A percentile compares a stretch with the other conserved stretches of the same genome.
Evolutionary conservation across 1,139 yeast genomes (phyloP).

Genomic region (Yamadazyma oceani): DNA sequence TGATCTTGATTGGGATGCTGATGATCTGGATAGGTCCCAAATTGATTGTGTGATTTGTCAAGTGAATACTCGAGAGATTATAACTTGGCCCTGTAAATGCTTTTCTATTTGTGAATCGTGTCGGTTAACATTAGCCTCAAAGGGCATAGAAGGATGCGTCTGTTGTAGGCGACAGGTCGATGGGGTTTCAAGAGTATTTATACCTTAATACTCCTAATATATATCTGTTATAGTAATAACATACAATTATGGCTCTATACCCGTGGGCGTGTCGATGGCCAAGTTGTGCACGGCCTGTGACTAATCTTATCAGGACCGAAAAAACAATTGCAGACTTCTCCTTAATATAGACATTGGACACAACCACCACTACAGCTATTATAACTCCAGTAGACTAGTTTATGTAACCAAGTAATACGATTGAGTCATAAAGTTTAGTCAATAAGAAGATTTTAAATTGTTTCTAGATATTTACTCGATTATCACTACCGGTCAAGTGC

Average conservation of each 20-base stretch:
- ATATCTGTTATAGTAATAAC: too few relatives aligned
- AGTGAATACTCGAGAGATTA: conserved; percentile 67
- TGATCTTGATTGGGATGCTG: conserved; percentile 7
- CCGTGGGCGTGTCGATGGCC: too few relatives aligned
- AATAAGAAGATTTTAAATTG: too few relatives aligned
- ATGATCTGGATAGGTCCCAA: conserved; percentile 11
- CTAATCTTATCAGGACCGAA: neutral
- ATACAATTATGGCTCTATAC: too few relatives aligned
- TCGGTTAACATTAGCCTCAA: conserved; percentile 68
- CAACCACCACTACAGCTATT: too few relatives aligned
- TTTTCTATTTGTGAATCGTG: conserved; percentile 86
- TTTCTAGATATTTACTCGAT: too few relatives aligned
- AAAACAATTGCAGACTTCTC: neutral
- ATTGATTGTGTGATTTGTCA: conserved; percentile 81
- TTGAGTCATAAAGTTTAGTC: too few relatives aligned
- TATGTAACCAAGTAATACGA: too few relatives aligned
- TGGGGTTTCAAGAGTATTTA: conserved; percentile 49
- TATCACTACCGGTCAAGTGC: neutral
- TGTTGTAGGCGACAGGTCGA: conserved; percentile 79
- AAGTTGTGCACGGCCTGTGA: neutral
- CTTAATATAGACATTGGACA: too few relatives aligned
- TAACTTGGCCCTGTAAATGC: conserved; percentile 93
- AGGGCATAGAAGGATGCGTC: conserved; percentile 79
- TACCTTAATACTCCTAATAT: conserved; percentile 37
- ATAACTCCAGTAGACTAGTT: too few relatives aligned